A percentile compares a stretch with the other conserved stretches of the same genome.
Conservation (phyloP, 2,329 filamentous ascomycete species). For the Fusarium heterosporum region DNA sequence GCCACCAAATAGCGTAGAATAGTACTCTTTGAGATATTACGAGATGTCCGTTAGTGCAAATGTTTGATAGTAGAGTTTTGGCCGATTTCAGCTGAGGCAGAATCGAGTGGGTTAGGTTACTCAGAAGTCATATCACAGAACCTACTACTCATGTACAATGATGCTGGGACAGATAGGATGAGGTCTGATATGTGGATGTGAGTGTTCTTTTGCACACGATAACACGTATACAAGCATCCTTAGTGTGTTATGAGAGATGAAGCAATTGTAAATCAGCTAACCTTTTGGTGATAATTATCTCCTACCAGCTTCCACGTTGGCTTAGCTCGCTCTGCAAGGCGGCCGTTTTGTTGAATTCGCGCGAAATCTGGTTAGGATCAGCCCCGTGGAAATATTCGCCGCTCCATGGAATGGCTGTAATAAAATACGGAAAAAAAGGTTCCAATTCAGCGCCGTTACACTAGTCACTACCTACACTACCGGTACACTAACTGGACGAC, state of each 20-base stretch:
- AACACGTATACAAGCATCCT: neutral
- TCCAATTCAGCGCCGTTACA: constrained; percentile 25
- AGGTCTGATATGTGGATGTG: constrained; percentile 1
- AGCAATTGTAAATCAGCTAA: constrained; percentile 13
- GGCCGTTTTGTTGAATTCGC: constrained; percentile 32
- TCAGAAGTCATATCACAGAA: constrained; percentile 9
- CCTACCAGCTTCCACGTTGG: constrained; percentile 41
- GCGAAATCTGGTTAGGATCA: constrained; percentile 26
- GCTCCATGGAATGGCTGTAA: constrained; percentile 3
- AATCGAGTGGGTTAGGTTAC: constrained; percentile 27
- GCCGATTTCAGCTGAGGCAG: constrained; percentile 12
- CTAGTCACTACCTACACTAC: constrained; percentile 5
- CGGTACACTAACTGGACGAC: neutral
- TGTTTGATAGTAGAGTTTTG: constrained; percentile 6
- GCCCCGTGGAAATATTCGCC: constrained; percentile 3
- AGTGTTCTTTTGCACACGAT: constrained; percentile 14
- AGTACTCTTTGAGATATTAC: neutral
- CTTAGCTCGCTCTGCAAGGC: constrained; percentile 41
- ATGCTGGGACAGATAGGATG: constrained; percentile 15
- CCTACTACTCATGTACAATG: constrained; percentile 18
- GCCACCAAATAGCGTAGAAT: constrained; percentile 4
- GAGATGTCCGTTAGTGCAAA: neutral
- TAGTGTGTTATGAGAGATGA: neutral
- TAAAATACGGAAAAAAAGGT: neutral
- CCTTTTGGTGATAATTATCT: neutral